These are phyloP conservation scores for Chalaropsis thielavioides DNA, from an alignment of 2,329 filamentous ascomycete species.

Conservation along the genomic window DNA sequence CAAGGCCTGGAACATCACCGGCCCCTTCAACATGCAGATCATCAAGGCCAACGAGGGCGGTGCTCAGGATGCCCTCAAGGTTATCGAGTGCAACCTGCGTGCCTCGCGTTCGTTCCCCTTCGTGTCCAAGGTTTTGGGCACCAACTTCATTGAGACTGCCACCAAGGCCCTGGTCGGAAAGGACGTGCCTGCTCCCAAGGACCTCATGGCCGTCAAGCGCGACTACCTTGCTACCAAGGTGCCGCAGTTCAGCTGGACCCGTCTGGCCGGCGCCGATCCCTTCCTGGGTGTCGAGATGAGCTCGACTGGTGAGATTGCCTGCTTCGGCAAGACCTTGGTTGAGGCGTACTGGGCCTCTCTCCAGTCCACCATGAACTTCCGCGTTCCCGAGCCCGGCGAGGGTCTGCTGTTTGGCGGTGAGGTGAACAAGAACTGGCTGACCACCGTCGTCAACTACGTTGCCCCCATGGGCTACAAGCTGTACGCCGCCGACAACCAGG, in stretches of 20 bases:
- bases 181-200: slow-evolving; percentile 67
- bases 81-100: slow-evolving; percentile 96
- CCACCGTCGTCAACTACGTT: slow-evolving; percentile 72
- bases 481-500: slow-evolving; percentile 64
- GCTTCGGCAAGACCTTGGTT: slow-evolving; percentile 89
- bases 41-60: slow-evolving; percentile 80
- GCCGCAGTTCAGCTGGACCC: slow-evolving; percentile 97
- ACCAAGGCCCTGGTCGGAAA: slow-evolving; percentile 82
- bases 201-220: slow-evolving; percentile 79
- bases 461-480: slow-evolving; percentile 88
- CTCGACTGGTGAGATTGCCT: slow-evolving; percentile 93
- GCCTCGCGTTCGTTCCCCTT: slow-evolving; percentile 97
- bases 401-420: slow-evolving; percentile 91
- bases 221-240: slow-evolving; percentile 96
- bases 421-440: slow-evolving; percentile 53
- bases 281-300: slow-evolving; percentile 98
- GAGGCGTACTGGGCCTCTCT: slow-evolving; percentile 97
- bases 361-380: slow-evolving; percentile 92
- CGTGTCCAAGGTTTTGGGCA: slow-evolving; percentile 89
- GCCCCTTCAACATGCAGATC: slow-evolving; percentile 99
- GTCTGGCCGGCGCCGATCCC: slow-evolving; percentile 89
- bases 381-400: slow-evolving; percentile 83
- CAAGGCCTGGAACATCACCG: slow-evolving; percentile 91
- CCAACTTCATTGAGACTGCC: slow-evolving; percentile 92
- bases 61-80: slow-evolving; percentile 60